Conservation (phyloP, 164 flowering plant species). For the Macadamia tetraphylla region DNA sequence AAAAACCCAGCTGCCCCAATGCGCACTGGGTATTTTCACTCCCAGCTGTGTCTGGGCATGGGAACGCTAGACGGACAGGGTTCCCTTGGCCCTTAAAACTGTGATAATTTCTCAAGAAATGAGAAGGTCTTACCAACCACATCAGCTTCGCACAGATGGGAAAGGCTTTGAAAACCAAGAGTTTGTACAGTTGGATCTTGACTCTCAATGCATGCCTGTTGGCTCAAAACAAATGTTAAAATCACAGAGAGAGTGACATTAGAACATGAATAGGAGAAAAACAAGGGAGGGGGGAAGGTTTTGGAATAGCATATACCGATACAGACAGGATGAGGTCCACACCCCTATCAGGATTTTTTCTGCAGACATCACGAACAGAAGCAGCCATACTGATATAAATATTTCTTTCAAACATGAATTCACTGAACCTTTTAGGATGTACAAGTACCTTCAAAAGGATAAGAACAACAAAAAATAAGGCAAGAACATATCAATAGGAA, state of each 20-base stretch:
- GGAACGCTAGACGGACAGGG: too few relatives aligned
- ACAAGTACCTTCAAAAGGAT: slow-evolving; percentile 44
- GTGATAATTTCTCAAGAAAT: background rate
- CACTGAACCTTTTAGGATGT: slow-evolving; percentile 49
- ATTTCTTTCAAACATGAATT: slow-evolving; percentile 37
- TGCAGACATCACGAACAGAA: slow-evolving; percentile 83
- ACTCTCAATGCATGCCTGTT: slow-evolving; percentile 86
- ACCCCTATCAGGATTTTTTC: slow-evolving; percentile 86
- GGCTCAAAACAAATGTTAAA: slow-evolving; percentile 4
- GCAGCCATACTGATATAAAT: slow-evolving; percentile 77
- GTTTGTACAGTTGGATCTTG: slow-evolving; percentile 53
- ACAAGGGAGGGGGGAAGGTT: slow-evolving; percentile 8
- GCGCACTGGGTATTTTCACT: too few relatives aligned
- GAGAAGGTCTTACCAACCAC: slow-evolving; percentile 61
- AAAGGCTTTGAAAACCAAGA: slow-evolving; percentile 85
- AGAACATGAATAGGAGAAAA: slow-evolving; percentile 1
- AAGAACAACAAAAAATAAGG: background rate
- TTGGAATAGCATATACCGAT: slow-evolving; percentile 41
- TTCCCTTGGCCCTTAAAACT: too few relatives aligned
- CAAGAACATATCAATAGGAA: background rate
- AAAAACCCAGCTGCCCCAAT: too few relatives aligned
- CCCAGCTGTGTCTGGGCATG: too few relatives aligned
- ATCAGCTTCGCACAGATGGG: slow-evolving; percentile 97
- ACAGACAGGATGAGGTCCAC: slow-evolving; percentile 94
- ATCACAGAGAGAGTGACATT: background rate